Evolutionary conservation across 306 rosid genomes (phyloP).

Genomic region (Lathyrus aphaca): DNA sequence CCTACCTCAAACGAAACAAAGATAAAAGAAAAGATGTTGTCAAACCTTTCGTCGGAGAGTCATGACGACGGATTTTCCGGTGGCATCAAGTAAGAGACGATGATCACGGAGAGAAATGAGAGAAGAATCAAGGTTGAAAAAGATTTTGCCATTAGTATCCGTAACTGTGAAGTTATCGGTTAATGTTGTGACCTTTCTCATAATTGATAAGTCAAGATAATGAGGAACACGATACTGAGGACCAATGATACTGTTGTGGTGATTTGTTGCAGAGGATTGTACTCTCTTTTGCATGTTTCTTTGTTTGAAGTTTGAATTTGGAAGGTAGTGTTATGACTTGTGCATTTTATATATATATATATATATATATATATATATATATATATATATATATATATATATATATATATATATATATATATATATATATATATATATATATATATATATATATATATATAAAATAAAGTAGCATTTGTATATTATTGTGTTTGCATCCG

Average conservation of each 20-base stretch:
- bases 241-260: slow-evolving; percentile 37
- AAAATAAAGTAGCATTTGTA: slow-evolving; percentile 4
- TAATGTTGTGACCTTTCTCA: slow-evolving; percentile 45
- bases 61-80: slow-evolving; percentile 46
- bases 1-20: not conserved
- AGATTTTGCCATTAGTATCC: slow-evolving; percentile 46
- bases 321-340: not conserved
- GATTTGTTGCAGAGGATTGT: not conserved
- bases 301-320: not conserved
- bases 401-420: too few relatives aligned
- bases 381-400: too few relatives aligned
- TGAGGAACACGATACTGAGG: slow-evolving; percentile 53
- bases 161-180: slow-evolving; percentile 50
- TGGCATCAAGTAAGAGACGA: slow-evolving; percentile 52
- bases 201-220: slow-evolving; percentile 48
- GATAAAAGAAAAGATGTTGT: not conserved
- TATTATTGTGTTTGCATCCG: not conserved
- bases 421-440: too few relatives aligned
- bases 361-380: too few relatives aligned
- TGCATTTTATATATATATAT: too few relatives aligned
- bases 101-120: slow-evolving; percentile 46
- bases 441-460: not conserved
- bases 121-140: slow-evolving; percentile 56
- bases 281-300: slow-evolving; percentile 22
- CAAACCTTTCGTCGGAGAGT: slow-evolving; percentile 52